Evolutionary conservation across 192 early-diverging fungal species (phyloP).

Genomic region (Coemansia sp.): DNA sequence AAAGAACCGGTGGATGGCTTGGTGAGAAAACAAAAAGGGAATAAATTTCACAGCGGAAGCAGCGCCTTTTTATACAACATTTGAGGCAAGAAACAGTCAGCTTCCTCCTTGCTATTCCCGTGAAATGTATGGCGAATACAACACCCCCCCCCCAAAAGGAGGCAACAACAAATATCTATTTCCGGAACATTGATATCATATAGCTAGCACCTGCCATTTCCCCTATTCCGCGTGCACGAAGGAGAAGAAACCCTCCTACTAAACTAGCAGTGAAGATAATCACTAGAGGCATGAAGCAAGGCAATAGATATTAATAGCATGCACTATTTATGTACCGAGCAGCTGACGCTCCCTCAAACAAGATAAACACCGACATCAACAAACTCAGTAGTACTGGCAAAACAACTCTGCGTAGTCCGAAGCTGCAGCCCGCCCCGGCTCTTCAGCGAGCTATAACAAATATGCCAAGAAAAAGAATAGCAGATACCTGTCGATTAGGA

Average conservation of each 20-base stretch:
- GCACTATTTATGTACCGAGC: not conserved
- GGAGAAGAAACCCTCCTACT: not conserved
- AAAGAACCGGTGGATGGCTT: not conserved
- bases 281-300: not conserved
- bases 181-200: not conserved
- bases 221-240: not conserved
- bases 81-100: not conserved
- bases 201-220: not conserved
- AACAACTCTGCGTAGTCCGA: conserved; percentile 46
- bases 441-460: conserved; percentile 42
- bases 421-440: conserved; percentile 25
- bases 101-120: not conserved
- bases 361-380: not conserved
- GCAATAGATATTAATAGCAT: not conserved
- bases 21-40: not conserved
- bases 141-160: no score
- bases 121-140: not conserved
- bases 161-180: conserved; percentile 9
- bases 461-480: not conserved
- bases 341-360: not conserved
- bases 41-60: not conserved
- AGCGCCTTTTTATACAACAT: not conserved
- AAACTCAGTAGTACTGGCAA: conserved; percentile 28
- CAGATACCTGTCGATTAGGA: not conserved
- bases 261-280: not conserved